phyloP scores from a whole-genome alignment of 202 grass and related monocot species.

The Schoenoplectus tabernaemontani region DNA sequence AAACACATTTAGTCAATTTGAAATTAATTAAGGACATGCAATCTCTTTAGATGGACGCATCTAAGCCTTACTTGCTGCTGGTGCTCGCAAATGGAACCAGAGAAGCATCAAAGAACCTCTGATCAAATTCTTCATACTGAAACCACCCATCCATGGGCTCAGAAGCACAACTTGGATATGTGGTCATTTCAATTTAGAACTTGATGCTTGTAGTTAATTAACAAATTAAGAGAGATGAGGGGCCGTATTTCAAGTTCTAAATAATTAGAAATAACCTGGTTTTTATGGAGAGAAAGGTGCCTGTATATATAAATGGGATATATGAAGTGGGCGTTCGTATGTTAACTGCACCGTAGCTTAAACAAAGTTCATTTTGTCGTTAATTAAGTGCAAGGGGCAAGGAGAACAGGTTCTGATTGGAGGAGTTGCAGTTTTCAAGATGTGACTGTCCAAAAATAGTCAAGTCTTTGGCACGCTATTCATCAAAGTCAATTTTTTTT shows the following conservation, averaged over 20 bases:
- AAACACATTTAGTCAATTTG: neutral
- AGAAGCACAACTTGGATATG: constrained; percentile 1
- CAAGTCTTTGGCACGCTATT: constrained; percentile 16
- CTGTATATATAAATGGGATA: neutral
- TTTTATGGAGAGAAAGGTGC: neutral
- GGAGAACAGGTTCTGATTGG: neutral
- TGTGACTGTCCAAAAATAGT: neutral
- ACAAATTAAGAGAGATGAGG: neutral
- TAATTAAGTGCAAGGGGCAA: constrained; percentile 15
- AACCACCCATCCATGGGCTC: constrained; percentile 26
- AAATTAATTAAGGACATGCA: neutral
- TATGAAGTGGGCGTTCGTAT: neutral
- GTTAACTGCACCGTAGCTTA: neutral
- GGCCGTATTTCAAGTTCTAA: neutral
- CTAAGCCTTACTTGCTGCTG: constrained; percentile 11
- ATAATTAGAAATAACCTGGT: neutral
- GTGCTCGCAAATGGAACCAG: constrained; percentile 7
- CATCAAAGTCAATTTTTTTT: constrained; percentile 18
- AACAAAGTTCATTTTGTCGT: neutral
- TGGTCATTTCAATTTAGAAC: constrained; percentile 1
- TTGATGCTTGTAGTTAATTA: neutral
- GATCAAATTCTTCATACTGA: constrained; percentile 13
- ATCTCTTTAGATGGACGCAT: neutral
- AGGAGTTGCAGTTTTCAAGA: neutral
- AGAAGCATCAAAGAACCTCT: neutral